A percentile compares a stretch with the other conserved stretches of the same genome.
Conservation (phyloP, 768 basidiomycete genomes). For the Lentinus tigrinus region DNA sequence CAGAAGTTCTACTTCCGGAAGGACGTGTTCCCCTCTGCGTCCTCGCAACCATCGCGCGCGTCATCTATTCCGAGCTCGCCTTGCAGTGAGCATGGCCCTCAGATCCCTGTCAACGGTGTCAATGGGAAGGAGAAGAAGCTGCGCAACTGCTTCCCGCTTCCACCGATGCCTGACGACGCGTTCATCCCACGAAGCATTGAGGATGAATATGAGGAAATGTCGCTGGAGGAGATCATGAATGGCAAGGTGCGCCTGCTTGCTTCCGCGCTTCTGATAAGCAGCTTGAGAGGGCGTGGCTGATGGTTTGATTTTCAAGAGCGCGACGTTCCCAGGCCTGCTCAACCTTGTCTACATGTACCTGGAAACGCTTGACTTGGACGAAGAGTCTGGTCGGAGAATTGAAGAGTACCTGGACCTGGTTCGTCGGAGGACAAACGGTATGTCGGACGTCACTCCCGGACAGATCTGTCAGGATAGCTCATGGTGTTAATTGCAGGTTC, state of each 20-base stretch:
- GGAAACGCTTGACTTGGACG: constrained; percentile 78
- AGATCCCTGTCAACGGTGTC: constrained; percentile 18
- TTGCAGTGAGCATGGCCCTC: constrained; percentile 19
- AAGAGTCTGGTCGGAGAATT: constrained; percentile 58
- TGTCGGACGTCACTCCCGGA: constrained; percentile 19
- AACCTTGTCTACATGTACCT: constrained; percentile 82
- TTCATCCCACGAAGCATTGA: constrained; percentile 47
- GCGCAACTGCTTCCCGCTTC: constrained; percentile 68
- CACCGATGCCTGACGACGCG: constrained; percentile 52
- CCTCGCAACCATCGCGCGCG: constrained; percentile 31
- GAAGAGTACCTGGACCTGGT: constrained; percentile 80
- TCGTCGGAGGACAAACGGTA: constrained; percentile 76
- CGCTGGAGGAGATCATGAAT: constrained; percentile 88
- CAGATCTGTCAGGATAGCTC: neutral
- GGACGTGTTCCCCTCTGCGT: constrained; percentile 58
- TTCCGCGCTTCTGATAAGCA: neutral
- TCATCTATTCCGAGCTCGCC: constrained; percentile 24
- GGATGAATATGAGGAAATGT: constrained; percentile 91
- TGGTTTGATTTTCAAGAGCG: constrained; percentile 41
- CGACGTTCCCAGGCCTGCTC: constrained; percentile 75
- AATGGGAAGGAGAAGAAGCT: constrained; percentile 61
- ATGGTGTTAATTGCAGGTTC: constrained; percentile 48
- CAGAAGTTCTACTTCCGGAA: constrained; percentile 90
- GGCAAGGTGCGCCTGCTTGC: constrained; percentile 62
- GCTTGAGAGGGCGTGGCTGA: neutral